Percentiles rank a stretch among this genome's conserved stretches.
Conservation (phyloP, 352 stramenopile genomes). For the Phytophthora megakarya region DNA sequence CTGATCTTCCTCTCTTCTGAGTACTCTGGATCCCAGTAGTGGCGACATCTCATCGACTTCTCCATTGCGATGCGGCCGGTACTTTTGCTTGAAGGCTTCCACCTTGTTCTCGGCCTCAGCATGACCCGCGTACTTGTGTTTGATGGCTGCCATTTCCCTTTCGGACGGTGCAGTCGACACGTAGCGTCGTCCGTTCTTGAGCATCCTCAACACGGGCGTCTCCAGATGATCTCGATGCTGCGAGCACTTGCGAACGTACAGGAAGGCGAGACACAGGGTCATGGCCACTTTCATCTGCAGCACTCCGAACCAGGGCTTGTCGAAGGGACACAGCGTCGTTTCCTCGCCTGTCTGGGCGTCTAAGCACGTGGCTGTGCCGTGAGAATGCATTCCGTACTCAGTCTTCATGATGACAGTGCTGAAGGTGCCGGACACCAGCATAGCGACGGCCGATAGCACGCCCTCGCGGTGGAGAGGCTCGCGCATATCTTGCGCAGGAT, state of each 20-base stretch:
- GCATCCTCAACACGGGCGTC: slow-evolving; percentile 66
- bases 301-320: slow-evolving; percentile 88
- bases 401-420: slow-evolving; percentile 89
- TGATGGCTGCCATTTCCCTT: slow-evolving; percentile 38
- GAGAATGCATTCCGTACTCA: slow-evolving; percentile 68
- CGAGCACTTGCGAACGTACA: slow-evolving; percentile 64
- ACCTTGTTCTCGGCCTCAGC: slow-evolving; percentile 49
- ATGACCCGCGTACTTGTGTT: slow-evolving; percentile 45
- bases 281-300: slow-evolving; percentile 89
- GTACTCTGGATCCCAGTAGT: slow-evolving; percentile 28
- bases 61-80: slow-evolving; percentile 17
- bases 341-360: slow-evolving; percentile 43
- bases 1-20: slow-evolving; percentile 24
- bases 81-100: slow-evolving; percentile 49
- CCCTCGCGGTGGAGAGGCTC: slow-evolving; percentile 42
- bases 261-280: slow-evolving; percentile 76
- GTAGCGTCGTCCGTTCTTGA: slow-evolving; percentile 68
- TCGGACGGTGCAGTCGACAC: slow-evolving; percentile 53
- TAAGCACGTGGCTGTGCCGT: slow-evolving; percentile 55
- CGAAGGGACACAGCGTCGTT: slow-evolving; percentile 75
- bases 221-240: slow-evolving; percentile 68
- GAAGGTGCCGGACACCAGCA: slow-evolving; percentile 84
- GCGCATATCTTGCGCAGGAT: slow-evolving; percentile 28
- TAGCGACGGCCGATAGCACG: slow-evolving; percentile 58
- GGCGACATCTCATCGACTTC: slow-evolving; percentile 40